Base-by-base conservation (phyloP, 179 eudicot genomes). In the Patellifolia procumbens region DNA sequence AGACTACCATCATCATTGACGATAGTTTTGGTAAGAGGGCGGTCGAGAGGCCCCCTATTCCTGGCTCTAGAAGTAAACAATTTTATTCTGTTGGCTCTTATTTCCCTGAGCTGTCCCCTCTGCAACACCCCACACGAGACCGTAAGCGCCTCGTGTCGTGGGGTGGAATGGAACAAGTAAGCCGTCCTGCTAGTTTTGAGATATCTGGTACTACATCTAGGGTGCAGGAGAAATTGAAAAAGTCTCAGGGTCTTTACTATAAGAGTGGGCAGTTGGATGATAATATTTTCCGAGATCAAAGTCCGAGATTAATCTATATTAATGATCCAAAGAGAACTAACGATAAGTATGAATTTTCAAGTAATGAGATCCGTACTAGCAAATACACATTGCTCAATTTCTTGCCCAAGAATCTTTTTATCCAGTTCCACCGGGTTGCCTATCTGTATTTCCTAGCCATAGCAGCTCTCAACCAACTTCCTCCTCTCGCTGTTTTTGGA, bases 401-500 rank as follows among this genome's bases (percentile, higher is more conserved):
- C 83, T 81, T 94, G 85, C 97, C 98, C 31, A 94, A 94, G 85
- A 94, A 92, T 80, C 91, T 94, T 52, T 94, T 94, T 77, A 92
- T 92, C 80, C 98, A 94, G 83, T 94, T 90, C 65, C 98, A 90
- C 73, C 91, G 98, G 80, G 91, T 94, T 79, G 98, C 98, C 79
- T 94, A 94, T 85, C 75, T 92, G 65, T 94, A 94, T 83, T 94
- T 94, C 85, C 85, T 94, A 74, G 97, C 88, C 59, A 94, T 94
- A 64, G 98, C 97, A 76, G 92, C 88, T 74, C 90, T 94, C 80
- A 94, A 94, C 78, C 98, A 94, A 87, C 98, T 94, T 86, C 98
- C 98, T 43, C 98, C 98, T 43, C 97, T 94, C 75, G 98, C 98
- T 35, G 97, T 94, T 64, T 94, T 94, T 81, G 98, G 98, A 49